phyloP scores from a whole-genome alignment of 2,329 filamentous ascomycete genomes.

The Fusarium concolor region DNA sequence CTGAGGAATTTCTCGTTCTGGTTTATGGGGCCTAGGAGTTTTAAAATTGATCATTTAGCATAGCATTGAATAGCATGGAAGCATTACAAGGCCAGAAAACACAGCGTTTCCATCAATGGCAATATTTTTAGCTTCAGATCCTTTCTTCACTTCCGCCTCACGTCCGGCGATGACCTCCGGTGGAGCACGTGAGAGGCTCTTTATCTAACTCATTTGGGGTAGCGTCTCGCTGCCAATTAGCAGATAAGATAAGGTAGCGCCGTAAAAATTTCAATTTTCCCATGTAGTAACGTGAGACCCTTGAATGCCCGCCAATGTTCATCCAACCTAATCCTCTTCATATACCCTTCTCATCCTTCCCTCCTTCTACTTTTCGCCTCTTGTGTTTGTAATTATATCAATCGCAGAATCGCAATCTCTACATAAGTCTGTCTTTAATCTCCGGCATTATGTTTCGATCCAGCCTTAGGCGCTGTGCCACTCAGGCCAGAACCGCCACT shows the following conservation, averaged over 20 bases:
- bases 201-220: conserved; percentile 3
- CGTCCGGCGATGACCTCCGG: neutral
- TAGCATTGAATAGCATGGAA: neutral
- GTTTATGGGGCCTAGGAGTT: neutral
- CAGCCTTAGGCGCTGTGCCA: conserved; percentile 55
- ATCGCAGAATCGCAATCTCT: conserved; percentile 19
- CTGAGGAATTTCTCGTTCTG: neutral
- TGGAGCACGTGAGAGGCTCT: conserved; percentile 18
- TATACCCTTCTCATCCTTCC: conserved; percentile 15
- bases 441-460: conserved; percentile 51
- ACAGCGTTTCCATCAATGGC: neutral
- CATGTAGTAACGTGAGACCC: conserved; percentile 21
- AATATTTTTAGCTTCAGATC: neutral
- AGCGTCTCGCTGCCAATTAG: conserved; percentile 13
- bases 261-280: conserved; percentile 25
- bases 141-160: neutral
- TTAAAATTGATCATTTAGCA: neutral
- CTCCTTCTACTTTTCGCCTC: conserved; percentile 14
- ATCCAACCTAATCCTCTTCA: conserved; percentile 23
- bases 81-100: neutral
- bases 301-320: conserved; percentile 32
- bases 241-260: conserved; percentile 23
- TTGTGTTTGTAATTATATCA: conserved; percentile 15
- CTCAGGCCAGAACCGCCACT: conserved; percentile 50
- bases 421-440: conserved; percentile 3